Evolutionary conservation across 2,329 filamentous ascomycete species (phyloP), one percentile per base, ranked within the genome.

Genomic region (Stemphylium beticola): DNA sequence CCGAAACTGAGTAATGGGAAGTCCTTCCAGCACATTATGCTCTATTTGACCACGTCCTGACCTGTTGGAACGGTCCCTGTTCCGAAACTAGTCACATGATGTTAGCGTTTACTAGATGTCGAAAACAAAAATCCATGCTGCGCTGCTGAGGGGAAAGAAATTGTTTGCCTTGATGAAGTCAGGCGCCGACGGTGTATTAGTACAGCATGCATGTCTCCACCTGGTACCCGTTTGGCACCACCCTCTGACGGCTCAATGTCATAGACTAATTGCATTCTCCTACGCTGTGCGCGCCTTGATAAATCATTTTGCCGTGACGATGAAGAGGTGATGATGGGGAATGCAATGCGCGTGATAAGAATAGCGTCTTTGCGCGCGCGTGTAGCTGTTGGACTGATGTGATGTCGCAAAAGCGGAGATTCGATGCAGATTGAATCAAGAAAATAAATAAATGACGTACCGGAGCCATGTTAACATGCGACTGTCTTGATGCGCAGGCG

Each of bases 1-100:
- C 51, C 90, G 87, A 89, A 92, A 98, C 83, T 96, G 92, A 69
- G 92, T 89, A 53, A 97, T 89, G 14, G 93, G 93, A 10, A 97
- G 83, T 55, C 92, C 91, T 82, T 85, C 80, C 44, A 85, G 82
- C 44, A 87, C 81, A 78, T 89, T 87, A 71, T 88, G 85, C 61
- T 90, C 87, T 48, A 82, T 78, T 62, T 85, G 82, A 38, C 78
- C 78, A 57, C 84, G 82, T 53, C 83, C 80, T 55, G 82, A 82
- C 62, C 85, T 81, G 55, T 84, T 83, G 57, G 82, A 83, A 17
- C 83, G 81, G 58, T 83, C 83, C 53, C 82, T 81, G 40, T 82
- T 81, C 47, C 83, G 79, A 64, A 85, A 84, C 83, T 85, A 62
- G 33, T 53, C 49, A 60, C 38, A 57, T 60, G 38, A 55, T 55